Base-by-base conservation (phyloP, 2,329 filamentous ascomycete species). In the Lojkania enalia region DNA sequence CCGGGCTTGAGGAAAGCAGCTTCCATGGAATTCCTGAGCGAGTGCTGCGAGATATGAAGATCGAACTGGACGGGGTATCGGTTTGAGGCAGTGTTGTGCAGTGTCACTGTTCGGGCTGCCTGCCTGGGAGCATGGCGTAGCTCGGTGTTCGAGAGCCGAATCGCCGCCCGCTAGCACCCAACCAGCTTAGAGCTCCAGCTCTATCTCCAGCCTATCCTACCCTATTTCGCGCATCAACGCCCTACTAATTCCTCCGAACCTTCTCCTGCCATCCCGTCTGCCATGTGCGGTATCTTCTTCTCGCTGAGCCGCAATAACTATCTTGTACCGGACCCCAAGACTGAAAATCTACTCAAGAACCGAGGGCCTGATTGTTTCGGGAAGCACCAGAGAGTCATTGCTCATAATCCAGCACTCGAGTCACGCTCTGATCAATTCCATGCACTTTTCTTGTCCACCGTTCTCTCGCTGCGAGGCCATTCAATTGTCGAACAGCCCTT, bases 391-490 rank as follows among this genome's bases (percentile, higher is more conserved):
- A 33, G 9, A 11, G 15, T 45, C 6, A 36, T 67, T n/a, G 18
- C 36, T n/a, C 21, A 38, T 13, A 33, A 13, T 9, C 18, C 20
- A 6, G 33, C 33, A 14, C 15, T 19, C 21, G 25, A 42, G 5
- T 12, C 32, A 9, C 18, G 33, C 6, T 23, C 38, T n/a, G n/a
- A 36, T 7, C 40, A 30, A 20, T 40, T 62, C 58, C 77, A 47
- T 72, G 74, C 54, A 57, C 92, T 49, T 78, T 87, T 95, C 61
- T 80, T 83, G 11, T 94, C 92, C 5, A 95, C 90, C 0, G 92
- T 99, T 0, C 80, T 97, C n/a, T 85, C 90, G 3, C 76, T 99
- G n/a, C 83, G 94, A 57, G 92, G 92, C 19, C 79, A 83, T 38
- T 75, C 81, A 50, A 64, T 94, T 38, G 82, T 85, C 5, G 66